Evolutionary conservation across 2,329 filamentous ascomycete species (phyloP).

Genomic region (Paecilomyces sp.): DNA sequence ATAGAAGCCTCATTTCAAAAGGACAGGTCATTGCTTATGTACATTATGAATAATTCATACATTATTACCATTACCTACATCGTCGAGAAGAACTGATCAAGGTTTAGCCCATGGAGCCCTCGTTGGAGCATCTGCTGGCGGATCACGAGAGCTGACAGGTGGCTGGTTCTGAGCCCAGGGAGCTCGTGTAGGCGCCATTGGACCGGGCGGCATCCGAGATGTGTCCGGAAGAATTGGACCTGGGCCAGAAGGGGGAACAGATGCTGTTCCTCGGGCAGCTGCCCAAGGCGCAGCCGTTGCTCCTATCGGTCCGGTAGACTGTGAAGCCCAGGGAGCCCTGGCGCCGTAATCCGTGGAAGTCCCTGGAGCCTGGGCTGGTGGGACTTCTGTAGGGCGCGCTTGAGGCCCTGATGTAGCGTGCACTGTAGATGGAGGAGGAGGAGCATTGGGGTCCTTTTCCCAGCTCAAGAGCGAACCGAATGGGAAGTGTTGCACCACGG

Average conservation of each 20-base stretch:
- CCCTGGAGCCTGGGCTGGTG: constrained; percentile 7
- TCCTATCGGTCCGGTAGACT: constrained; percentile 11
- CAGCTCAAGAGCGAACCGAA: constrained; percentile 77
- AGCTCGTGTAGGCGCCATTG: constrained; percentile 2
- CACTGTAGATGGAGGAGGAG: constrained; percentile 41
- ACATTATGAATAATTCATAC: neutral
- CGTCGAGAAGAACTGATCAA: constrained; percentile 1
- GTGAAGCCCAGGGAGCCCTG: constrained; percentile 29
- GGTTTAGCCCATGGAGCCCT: constrained; percentile 34
- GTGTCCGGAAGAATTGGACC: neutral
- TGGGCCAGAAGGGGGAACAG: neutral
- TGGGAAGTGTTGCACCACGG: constrained; percentile 93
- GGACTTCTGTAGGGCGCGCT: constrained; percentile 14
- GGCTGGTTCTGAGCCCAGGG: constrained; percentile 2
- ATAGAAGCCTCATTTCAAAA: neutral
- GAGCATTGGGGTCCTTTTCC: constrained; percentile 59
- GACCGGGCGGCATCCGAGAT: neutral
- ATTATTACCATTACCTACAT: neutral
- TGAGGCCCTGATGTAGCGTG: constrained; percentile 42
- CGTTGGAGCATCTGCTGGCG: constrained; percentile 17
- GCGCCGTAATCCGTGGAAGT: constrained; percentile 16
- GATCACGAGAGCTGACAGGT: constrained; percentile 9
- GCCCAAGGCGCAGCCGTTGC: constrained; percentile 25
- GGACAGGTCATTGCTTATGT: neutral
- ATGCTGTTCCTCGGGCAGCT: constrained; percentile 9